Percentiles rank a stretch among this genome's conserved stretches.
phyloP scores from a whole-genome alignment of 805 yeast genomes.

The Saturnispora serradocipensis region DNA sequence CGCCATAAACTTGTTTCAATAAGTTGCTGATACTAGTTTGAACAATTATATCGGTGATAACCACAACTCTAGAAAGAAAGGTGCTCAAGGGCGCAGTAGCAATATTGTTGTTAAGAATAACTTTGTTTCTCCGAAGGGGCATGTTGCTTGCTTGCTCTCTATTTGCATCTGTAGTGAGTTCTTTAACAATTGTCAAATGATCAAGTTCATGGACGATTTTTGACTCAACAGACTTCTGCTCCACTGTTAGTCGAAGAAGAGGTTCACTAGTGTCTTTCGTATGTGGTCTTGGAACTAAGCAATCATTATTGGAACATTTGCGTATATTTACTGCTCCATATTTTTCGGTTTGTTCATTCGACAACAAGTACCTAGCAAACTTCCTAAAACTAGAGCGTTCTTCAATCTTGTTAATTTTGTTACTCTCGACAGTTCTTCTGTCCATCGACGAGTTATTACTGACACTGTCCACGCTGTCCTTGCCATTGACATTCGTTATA shows the following conservation, averaged over 20 bases:
- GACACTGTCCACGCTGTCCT: background rate
- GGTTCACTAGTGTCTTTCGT: background rate
- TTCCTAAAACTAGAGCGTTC: slow-evolving; percentile 20
- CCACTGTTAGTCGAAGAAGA: background rate
- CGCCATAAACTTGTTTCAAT: slow-evolving; percentile 53
- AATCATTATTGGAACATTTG: background rate
- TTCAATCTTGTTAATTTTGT: slow-evolving; percentile 8
- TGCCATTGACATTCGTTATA: background rate
- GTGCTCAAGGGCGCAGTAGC: background rate
- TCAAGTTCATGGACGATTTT: background rate
- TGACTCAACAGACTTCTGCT: background rate
- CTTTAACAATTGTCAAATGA: slow-evolving; percentile 3
- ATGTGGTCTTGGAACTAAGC: background rate
- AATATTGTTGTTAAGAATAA: slow-evolving; percentile 6
- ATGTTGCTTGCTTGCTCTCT: background rate
- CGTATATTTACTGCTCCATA: background rate
- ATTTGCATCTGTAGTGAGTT: background rate
- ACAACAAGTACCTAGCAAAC: slow-evolving; percentile 20
- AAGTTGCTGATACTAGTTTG: slow-evolving; percentile 41
- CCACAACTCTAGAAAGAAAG: slow-evolving; percentile 15
- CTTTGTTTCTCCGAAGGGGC: slow-evolving; percentile 11
- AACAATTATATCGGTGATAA: slow-evolving; percentile 18
- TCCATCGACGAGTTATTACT: background rate
- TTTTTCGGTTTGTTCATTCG: slow-evolving; percentile 10
- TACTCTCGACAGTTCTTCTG: background rate